These are phyloP conservation scores for Starmerella bombi DNA, from an alignment of 805 yeast species.

Conservation along the genomic window DNA sequence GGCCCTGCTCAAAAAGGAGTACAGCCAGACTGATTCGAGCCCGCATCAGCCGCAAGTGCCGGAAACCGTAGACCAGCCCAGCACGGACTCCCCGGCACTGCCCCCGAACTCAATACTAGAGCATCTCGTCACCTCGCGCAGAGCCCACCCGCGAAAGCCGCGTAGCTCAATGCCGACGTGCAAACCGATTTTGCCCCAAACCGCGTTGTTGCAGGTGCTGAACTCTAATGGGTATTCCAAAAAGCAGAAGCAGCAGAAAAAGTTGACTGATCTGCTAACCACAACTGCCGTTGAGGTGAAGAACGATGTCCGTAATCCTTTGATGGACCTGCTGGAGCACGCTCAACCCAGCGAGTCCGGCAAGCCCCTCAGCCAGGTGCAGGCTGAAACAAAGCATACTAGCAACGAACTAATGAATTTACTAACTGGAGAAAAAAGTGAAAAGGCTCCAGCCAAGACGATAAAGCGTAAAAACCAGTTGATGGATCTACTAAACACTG, in stretches of 20 bases:
- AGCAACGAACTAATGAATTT: not conserved
- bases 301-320: not conserved
- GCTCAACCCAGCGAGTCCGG: not conserved
- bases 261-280: slow-evolving; percentile 7
- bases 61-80: not conserved
- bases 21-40: not conserved
- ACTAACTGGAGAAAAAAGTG: too few relatives aligned
- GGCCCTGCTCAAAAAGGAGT: slow-evolving; percentile 21
- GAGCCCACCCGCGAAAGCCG: slow-evolving; percentile 1
- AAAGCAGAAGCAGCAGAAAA: slow-evolving; percentile 1
- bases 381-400: not conserved
- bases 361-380: too few relatives aligned
- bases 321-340: not conserved
- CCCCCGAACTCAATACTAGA: slow-evolving; percentile 21
- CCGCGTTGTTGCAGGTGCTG: slow-evolving; percentile 11
- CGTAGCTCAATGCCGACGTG: slow-evolving; percentile 3
- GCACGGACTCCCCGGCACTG: slow-evolving; percentile 7
- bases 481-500: slow-evolving; percentile 6
- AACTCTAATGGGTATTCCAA: slow-evolving; percentile 2
- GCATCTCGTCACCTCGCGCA: slow-evolving; percentile 17
- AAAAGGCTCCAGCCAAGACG: too few relatives aligned
- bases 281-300: not conserved
- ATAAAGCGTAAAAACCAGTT: slow-evolving; percentile 4
- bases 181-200: slow-evolving; percentile 5
- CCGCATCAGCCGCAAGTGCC: not conserved